Conservation (phyloP, 768 basidiomycete species). For the Cyclocybe aegerita region DNA sequence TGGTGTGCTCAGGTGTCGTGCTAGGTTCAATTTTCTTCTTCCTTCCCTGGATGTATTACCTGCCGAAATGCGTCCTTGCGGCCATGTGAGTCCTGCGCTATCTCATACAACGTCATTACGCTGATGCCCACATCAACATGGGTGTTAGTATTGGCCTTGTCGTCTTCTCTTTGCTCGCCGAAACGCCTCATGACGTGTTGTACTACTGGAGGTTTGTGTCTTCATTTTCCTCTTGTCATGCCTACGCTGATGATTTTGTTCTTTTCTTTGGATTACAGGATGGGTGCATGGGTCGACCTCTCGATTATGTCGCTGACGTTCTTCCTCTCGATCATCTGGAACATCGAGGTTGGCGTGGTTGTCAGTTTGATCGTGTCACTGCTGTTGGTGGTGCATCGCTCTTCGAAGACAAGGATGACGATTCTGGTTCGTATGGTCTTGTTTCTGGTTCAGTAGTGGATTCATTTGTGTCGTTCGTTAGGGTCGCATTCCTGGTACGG, state of each 20-base stretch:
- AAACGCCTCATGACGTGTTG: slow-evolving; percentile 82
- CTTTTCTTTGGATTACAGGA: background rate
- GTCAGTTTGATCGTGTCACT: slow-evolving; percentile 86
- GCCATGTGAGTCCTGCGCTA: slow-evolving; percentile 59
- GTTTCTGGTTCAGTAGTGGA: background rate
- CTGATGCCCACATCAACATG: background rate
- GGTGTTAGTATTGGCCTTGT: slow-evolving; percentile 72
- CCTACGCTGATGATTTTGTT: background rate
- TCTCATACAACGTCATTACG: background rate
- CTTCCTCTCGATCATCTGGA: slow-evolving; percentile 82
- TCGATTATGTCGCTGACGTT: slow-evolving; percentile 87
- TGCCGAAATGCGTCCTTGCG: slow-evolving; percentile 91
- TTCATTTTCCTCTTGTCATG: background rate
- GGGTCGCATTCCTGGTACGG: slow-evolving; percentile 88
- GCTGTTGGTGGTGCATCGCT: slow-evolving; percentile 85
- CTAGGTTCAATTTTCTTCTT: slow-evolving; percentile 89
- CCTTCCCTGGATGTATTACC: slow-evolving; percentile 78
- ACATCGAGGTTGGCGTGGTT: slow-evolving; percentile 91
- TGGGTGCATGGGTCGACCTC: slow-evolving; percentile 6
- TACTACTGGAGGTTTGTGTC: slow-evolving; percentile 77
- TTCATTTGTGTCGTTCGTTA: slow-evolving; percentile 21
- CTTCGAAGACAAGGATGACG: slow-evolving; percentile 86
- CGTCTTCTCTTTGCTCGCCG: slow-evolving; percentile 79
- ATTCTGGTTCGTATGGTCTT: slow-evolving; percentile 63
- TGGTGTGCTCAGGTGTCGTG: slow-evolving; percentile 73